phyloP scores from a whole-genome alignment of 495 filamentous ascomycete genomes.

The Xylaria sp. region DNA sequence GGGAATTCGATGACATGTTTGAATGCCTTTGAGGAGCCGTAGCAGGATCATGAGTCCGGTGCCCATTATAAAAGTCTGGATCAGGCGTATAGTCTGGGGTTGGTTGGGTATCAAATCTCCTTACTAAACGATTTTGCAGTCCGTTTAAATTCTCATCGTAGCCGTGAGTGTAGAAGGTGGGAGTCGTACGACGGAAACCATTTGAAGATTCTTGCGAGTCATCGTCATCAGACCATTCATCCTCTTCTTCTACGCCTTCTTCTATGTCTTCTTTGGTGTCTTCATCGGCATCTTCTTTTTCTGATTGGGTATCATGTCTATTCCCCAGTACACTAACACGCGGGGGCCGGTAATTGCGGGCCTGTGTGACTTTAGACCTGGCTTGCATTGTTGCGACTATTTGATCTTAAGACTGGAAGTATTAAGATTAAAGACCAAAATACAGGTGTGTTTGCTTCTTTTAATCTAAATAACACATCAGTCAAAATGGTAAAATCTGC shows the following conservation, averaged over 20 bases:
- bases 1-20: neutral
- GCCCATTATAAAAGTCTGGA: neutral
- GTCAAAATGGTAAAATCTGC: too few species aligned
- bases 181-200: too few species aligned
- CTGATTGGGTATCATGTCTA: too few species aligned
- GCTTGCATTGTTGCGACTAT: too few species aligned
- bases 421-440: too few species aligned
- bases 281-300: neutral
- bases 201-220: too few species aligned
- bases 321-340: too few species aligned
- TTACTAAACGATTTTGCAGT: neutral
- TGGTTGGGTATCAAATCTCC: neutral
- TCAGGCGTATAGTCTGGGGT: neutral
- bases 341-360: too few species aligned
- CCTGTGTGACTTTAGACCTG: too few species aligned
- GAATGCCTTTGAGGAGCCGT: neutral
- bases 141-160: neutral
- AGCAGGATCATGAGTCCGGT: neutral
- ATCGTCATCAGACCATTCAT: neutral
- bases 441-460: too few species aligned
- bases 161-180: neutral
- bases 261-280: neutral
- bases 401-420: too few species aligned
- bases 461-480: too few species aligned
- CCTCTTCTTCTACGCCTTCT: neutral